These are phyloP conservation scores for Lipomyces lipofer DNA, from an alignment of 805 yeast genomes.

Conservation along the genomic window DNA sequence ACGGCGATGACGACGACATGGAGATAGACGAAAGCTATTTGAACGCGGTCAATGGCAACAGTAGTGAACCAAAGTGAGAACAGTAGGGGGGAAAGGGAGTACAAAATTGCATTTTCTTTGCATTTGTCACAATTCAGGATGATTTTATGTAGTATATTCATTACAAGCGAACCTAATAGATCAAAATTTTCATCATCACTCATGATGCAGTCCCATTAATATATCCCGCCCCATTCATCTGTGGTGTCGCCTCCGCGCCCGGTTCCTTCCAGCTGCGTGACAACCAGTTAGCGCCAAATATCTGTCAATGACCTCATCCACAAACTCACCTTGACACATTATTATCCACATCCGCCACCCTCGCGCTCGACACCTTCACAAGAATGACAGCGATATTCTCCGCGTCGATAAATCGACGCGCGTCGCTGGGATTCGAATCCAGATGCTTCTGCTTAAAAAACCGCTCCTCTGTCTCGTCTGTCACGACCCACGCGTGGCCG, in stretches of 20 bases:
- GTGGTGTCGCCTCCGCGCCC: slow-evolving; percentile 25
- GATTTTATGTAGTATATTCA: too few relatives aligned
- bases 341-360: slow-evolving; percentile 76
- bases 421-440: slow-evolving; percentile 62
- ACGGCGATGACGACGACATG: slow-evolving; percentile 16
- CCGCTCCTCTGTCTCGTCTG: slow-evolving; percentile 50
- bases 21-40: slow-evolving; percentile 24
- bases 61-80: too few relatives aligned
- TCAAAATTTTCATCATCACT: too few relatives aligned
- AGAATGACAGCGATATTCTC: slow-evolving; percentile 67
- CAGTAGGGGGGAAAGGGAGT: too few relatives aligned
- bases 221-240: slow-evolving; percentile 1
- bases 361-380: slow-evolving; percentile 64
- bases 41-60: not conserved
- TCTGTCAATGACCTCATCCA: not conserved
- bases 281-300: not conserved
- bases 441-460: slow-evolving; percentile 64
- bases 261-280: slow-evolving; percentile 28
- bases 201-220: not conserved
- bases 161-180: too few relatives aligned
- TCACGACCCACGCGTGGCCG: slow-evolving; percentile 66
- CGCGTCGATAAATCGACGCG: slow-evolving; percentile 63
- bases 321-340: slow-evolving; percentile 41
- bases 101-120: too few relatives aligned
- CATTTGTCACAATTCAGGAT: too few relatives aligned